These are phyloP conservation scores for Hyphopichia fennica DNA, from an alignment of 1,139 yeast genomes.

Conservation along the genomic window DNA sequence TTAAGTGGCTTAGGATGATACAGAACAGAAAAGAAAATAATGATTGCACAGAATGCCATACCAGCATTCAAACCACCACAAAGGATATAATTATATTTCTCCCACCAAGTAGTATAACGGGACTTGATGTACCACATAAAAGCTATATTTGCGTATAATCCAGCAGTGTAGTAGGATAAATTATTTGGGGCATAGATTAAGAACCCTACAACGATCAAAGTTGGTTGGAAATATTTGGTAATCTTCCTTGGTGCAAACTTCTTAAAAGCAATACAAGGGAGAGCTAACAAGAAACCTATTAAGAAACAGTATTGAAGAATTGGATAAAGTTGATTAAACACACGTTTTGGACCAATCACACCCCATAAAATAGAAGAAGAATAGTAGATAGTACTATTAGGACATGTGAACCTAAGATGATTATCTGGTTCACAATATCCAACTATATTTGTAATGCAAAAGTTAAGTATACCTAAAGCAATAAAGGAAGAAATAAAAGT, in stretches of 20 bases:
- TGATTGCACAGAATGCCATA: slow-evolving; percentile 49
- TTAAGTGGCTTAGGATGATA: slow-evolving; percentile 34
- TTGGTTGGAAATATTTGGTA: slow-evolving; percentile 40
- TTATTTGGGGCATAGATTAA: slow-evolving; percentile 49
- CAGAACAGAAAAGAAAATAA: slow-evolving; percentile 57
- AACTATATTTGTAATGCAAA: slow-evolving; percentile 38
- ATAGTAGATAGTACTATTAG: slow-evolving; percentile 47
- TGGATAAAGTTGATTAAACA: slow-evolving; percentile 53
- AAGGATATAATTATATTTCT: slow-evolving; percentile 56
- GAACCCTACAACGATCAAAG: slow-evolving; percentile 40
- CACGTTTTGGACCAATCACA: slow-evolving; percentile 62
- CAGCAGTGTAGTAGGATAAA: slow-evolving; percentile 47
- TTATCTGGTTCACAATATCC: slow-evolving; percentile 48
- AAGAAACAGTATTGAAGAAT: slow-evolving; percentile 51
- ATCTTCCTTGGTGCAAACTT: slow-evolving; percentile 28
- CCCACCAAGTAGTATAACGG: slow-evolving; percentile 54
- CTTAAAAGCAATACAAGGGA: slow-evolving; percentile 42
- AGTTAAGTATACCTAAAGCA: slow-evolving; percentile 52
- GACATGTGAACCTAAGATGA: slow-evolving; percentile 49
- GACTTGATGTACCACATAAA: slow-evolving; percentile 51
- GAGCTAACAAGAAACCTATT: slow-evolving; percentile 50
- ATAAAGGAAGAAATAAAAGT: slow-evolving; percentile 44
- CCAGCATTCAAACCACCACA: slow-evolving; percentile 53
- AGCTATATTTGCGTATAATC: slow-evolving; percentile 36
- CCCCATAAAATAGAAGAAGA: slow-evolving; percentile 58